Evolutionary conservation across 352 stramenopile genomes (phyloP).

Genomic region (Albugo candida): DNA sequence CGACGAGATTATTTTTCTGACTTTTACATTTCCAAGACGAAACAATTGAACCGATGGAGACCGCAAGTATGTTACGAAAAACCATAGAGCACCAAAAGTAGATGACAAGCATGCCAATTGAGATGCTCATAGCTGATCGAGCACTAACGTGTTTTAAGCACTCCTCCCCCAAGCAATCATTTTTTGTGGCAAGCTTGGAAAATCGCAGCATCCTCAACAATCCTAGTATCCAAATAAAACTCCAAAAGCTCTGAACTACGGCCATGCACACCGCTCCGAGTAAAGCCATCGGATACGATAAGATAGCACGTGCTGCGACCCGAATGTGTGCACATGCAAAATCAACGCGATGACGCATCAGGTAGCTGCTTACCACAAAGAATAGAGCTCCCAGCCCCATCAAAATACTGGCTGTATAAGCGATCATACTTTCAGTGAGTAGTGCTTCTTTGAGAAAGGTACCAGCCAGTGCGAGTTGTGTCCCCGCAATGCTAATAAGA

Average conservation of each 20-base stretch:
- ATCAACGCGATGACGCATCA: slow-evolving; percentile 68
- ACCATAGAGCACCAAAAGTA: slow-evolving; percentile 85
- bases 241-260: slow-evolving; percentile 75
- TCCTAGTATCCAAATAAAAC: slow-evolving; percentile 65
- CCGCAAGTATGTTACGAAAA: slow-evolving; percentile 76
- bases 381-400: no score
- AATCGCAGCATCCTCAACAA: slow-evolving; percentile 69
- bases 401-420: no score
- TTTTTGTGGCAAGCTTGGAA: slow-evolving; percentile 25
- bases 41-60: slow-evolving; percentile 78
- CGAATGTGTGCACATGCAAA: slow-evolving; percentile 84
- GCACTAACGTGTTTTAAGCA: slow-evolving; percentile 28
- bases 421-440: no score
- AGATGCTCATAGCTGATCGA: slow-evolving; percentile 32
- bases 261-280: slow-evolving; percentile 65
- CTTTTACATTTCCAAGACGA: slow-evolving; percentile 77
- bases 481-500: no score
- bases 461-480: no score
- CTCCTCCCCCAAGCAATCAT: slow-evolving; percentile 21
- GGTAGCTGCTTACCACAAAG: no score
- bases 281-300: slow-evolving; percentile 68
- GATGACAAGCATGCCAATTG: slow-evolving; percentile 80
- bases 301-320: slow-evolving; percentile 72
- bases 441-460: no score
- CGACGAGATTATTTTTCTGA: slow-evolving; percentile 47